Evolutionary conservation across 148 eudicot genomes (phyloP).

Genomic region (Rhododendron mucronatum): DNA sequence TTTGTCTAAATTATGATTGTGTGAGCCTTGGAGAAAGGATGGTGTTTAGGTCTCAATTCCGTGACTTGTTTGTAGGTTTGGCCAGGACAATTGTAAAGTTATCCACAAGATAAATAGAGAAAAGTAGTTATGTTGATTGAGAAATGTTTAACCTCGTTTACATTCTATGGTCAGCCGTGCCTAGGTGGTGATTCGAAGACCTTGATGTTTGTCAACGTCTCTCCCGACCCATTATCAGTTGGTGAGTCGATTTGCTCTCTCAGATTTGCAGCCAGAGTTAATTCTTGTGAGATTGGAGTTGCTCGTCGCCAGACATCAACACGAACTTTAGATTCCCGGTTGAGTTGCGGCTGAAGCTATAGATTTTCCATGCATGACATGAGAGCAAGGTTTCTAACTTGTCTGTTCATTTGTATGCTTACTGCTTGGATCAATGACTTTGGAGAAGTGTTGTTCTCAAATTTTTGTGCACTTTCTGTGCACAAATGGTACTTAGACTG

Average conservation of each 20-base stretch:
- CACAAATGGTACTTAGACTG: not conserved
- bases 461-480: constrained; percentile 13
- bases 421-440: not conserved
- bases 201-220: constrained; percentile 68
- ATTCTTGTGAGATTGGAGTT: constrained; percentile 70
- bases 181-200: constrained; percentile 80
- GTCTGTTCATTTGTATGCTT: not conserved
- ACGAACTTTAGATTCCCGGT: constrained; percentile 51
- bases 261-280: constrained; percentile 68
- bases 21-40: not conserved
- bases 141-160: not conserved
- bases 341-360: constrained; percentile 50
- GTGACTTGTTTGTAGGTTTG: not conserved
- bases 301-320: constrained; percentile 63
- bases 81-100: not conserved
- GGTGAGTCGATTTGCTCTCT: constrained; percentile 69
- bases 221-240: constrained; percentile 61
- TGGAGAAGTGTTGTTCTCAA: not conserved
- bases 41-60: not conserved
- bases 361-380: not conserved
- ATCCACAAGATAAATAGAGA: not conserved
- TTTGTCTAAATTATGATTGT: not conserved
- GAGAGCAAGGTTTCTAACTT: not conserved
- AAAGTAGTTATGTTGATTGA: not conserved
- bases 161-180: constrained; percentile 50